A percentile compares a stretch with the other conserved stretches of the same genome.
Evolutionary conservation across 768 basidiomycete species (phyloP).

Genomic region (Mycena galericulata): DNA sequence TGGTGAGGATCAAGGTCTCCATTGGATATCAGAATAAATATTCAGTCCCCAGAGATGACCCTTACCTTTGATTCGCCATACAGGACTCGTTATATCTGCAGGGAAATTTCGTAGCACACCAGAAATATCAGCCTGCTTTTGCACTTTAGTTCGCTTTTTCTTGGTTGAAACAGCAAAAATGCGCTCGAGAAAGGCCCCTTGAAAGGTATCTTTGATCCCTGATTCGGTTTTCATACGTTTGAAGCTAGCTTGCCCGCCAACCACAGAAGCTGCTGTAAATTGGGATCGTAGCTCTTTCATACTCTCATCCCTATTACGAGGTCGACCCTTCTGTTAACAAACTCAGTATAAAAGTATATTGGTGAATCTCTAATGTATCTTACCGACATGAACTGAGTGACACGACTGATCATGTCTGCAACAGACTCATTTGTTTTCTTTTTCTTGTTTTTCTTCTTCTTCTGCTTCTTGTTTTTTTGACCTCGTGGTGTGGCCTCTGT

Average conservation of each 20-base stretch:
- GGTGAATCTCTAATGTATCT: background rate
- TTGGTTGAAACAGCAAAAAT: background rate
- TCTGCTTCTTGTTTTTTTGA: too few species aligned
- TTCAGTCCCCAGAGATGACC: background rate
- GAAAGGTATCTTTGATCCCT: background rate
- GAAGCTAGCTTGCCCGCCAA: background rate
- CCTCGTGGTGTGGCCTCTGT: too few species aligned
- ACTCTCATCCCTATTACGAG: background rate
- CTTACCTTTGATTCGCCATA: slow-evolving; percentile 2
- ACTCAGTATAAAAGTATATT: background rate
- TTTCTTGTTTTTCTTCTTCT: slow-evolving; percentile 20
- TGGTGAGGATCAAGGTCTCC: slow-evolving; percentile 35
- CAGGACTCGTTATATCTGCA: background rate
- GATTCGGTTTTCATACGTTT: background rate
- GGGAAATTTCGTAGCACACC: background rate
- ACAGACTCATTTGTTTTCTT: slow-evolving; percentile 14
- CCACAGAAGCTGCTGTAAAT: background rate
- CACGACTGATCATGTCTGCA: slow-evolving; percentile 32
- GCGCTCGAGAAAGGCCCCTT: background rate
- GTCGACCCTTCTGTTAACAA: background rate
- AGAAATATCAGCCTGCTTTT: background rate
- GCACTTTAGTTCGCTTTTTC: background rate
- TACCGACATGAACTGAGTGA: slow-evolving; percentile 37
- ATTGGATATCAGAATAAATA: background rate
- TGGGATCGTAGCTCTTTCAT: background rate